Conservation (phyloP, 2,329 filamentous ascomycete species). For the Botrytis porri region DNA sequence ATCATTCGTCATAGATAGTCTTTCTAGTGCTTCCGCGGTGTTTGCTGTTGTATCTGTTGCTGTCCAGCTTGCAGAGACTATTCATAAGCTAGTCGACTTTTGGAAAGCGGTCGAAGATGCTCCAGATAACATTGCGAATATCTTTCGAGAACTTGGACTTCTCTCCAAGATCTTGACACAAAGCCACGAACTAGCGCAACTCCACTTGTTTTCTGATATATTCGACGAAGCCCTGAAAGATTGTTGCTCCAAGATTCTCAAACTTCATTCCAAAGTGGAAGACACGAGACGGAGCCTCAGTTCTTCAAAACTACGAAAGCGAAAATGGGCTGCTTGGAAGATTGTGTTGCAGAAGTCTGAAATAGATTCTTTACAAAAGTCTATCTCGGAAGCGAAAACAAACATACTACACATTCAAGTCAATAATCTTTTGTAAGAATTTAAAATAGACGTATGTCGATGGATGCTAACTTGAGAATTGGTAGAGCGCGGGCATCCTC, state of each 20-base stretch:
- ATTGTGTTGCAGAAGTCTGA: background rate
- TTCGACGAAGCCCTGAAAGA: background rate
- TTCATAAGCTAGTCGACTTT: constrained; percentile 5
- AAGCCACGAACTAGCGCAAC: background rate
- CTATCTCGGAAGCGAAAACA: background rate
- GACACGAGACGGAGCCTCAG: background rate
- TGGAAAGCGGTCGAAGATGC: constrained; percentile 15
- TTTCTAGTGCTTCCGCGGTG: background rate
- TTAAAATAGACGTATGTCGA: background rate
- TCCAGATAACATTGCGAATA: background rate
- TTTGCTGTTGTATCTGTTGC: background rate
- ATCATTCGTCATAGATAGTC: constrained; percentile 1
- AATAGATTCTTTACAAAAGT: background rate
- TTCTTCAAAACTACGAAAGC: background rate
- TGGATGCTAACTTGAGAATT: background rate
- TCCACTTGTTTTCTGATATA: background rate
- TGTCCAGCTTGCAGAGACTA: constrained; percentile 4
- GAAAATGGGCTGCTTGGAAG: constrained; percentile 1
- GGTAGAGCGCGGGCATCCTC: background rate
- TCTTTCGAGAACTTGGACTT: constrained; percentile 1
- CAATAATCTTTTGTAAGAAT: background rate
- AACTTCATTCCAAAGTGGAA: background rate
- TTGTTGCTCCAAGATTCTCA: background rate
- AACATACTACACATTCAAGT: background rate
- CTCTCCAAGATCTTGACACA: constrained; percentile 9